Conservation (phyloP, 805 yeast species). For the Candida anglica region DNA sequence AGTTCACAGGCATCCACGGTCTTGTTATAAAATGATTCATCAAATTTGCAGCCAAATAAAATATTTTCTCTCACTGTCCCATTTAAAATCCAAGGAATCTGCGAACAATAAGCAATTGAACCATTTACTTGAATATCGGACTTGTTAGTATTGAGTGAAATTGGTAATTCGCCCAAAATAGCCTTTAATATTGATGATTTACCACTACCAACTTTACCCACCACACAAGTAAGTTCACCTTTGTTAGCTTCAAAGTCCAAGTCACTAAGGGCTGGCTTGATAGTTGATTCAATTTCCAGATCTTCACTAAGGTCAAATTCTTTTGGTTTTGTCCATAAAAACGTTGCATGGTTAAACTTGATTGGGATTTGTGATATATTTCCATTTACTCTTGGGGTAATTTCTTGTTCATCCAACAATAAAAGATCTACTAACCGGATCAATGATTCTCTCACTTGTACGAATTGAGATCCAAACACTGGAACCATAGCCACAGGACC, state of each 20-base stretch:
- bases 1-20: slow-evolving; percentile 36
- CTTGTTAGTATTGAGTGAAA: slow-evolving; percentile 7
- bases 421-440: slow-evolving; percentile 29
- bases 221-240: slow-evolving; percentile 35
- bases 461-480: slow-evolving; percentile 20
- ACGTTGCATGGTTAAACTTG: slow-evolving; percentile 16
- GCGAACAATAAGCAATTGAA: slow-evolving; percentile 35
- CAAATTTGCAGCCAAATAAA: slow-evolving; percentile 29
- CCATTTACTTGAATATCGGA: slow-evolving; percentile 28
- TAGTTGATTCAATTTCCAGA: slow-evolving; percentile 12
- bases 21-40: slow-evolving; percentile 24
- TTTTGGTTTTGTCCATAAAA: slow-evolving; percentile 13
- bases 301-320: slow-evolving; percentile 20
- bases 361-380: slow-evolving; percentile 14
- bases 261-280: slow-evolving; percentile 21
- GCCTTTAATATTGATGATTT: slow-evolving; percentile 33
- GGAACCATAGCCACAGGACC: slow-evolving; percentile 33
- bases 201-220: slow-evolving; percentile 39
- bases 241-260: slow-evolving; percentile 27
- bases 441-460: slow-evolving; percentile 28
- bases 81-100: slow-evolving; percentile 38
- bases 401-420: slow-evolving; percentile 29
- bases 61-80: slow-evolving; percentile 36
- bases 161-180: slow-evolving; percentile 28
- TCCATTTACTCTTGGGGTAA: slow-evolving; percentile 9